Evolutionary conservation across 306 rosid genomes (phyloP).

Genomic region (Cicer bijugum): DNA sequence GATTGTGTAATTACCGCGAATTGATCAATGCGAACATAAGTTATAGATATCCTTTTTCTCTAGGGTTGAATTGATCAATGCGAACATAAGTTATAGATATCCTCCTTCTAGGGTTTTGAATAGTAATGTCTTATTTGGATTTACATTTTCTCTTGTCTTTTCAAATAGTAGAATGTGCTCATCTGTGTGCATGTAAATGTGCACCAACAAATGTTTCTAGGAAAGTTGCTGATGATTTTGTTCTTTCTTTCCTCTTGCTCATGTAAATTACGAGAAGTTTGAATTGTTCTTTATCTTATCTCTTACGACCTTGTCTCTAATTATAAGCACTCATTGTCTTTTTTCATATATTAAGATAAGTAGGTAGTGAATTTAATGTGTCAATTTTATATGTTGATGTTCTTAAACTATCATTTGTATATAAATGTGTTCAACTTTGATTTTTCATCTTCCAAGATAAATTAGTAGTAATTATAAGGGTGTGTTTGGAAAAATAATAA

Average conservation of each 20-base stretch:
- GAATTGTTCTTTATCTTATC: too few relatives aligned
- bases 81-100: background rate
- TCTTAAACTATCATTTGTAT: too few relatives aligned
- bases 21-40: conserved; percentile 7
- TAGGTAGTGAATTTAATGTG: too few relatives aligned
- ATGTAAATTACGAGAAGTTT: background rate
- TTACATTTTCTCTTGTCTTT: background rate
- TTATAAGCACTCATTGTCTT: too few relatives aligned
- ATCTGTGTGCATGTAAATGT: background rate
- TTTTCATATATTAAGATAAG: too few relatives aligned
- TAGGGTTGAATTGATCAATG: conserved; percentile 11
- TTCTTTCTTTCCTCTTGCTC: background rate
- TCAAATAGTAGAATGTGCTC: background rate
- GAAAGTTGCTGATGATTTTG: background rate
- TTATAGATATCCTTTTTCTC: background rate
- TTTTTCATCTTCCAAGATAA: too few relatives aligned
- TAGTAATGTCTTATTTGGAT: background rate
- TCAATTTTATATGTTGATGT: too few relatives aligned
- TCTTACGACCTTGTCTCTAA: too few relatives aligned
- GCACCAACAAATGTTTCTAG: background rate
- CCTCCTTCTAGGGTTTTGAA: background rate
- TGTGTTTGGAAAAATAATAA: too few relatives aligned
- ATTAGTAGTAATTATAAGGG: too few relatives aligned
- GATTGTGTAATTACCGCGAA: background rate
- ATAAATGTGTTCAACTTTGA: too few relatives aligned